phyloP scores from a whole-genome alignment of 2,329 filamentous ascomycete genomes.

The Fusarium phyllophilum region DNA sequence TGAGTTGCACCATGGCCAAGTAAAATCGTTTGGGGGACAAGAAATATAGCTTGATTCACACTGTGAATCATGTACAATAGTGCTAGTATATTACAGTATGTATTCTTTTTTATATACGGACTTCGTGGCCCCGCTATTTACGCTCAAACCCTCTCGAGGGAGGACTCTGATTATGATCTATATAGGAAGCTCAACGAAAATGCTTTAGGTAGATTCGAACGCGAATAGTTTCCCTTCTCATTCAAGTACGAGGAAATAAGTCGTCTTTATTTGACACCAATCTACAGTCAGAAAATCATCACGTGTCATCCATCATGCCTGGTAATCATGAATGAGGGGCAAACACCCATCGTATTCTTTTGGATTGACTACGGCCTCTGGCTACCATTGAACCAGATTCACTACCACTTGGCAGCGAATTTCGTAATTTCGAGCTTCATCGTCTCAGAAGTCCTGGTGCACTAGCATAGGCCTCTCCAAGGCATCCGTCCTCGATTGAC shows the following conservation, averaged over 20 bases:
- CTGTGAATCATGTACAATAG: neutral
- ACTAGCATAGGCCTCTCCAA: constrained; percentile 44
- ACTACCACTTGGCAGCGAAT: constrained; percentile 44
- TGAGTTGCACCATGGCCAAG: neutral
- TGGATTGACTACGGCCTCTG: constrained; percentile 41
- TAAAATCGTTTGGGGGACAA: neutral
- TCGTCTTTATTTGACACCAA: neutral
- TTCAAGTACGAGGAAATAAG: neutral
- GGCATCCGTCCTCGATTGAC: constrained; percentile 31
- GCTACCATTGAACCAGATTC: constrained; percentile 34
- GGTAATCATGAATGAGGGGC: constrained; percentile 26
- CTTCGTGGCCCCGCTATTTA: neutral
- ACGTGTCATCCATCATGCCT: constrained; percentile 12
- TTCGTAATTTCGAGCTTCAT: constrained; percentile 41
- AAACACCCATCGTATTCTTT: constrained; percentile 37
- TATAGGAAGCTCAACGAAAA: neutral
- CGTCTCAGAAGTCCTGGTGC: constrained; percentile 41
- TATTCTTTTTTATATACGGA: too few species aligned
- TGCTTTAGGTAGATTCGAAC: neutral
- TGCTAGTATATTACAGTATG: neutral
- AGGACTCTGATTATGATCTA: neutral
- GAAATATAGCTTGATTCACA: neutral
- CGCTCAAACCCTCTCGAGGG: neutral
- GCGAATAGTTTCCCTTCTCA: neutral
- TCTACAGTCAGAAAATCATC: neutral